Conservation (phyloP, 2,329 filamentous ascomycete species). For the Gnomoniopsis sp. region DNA sequence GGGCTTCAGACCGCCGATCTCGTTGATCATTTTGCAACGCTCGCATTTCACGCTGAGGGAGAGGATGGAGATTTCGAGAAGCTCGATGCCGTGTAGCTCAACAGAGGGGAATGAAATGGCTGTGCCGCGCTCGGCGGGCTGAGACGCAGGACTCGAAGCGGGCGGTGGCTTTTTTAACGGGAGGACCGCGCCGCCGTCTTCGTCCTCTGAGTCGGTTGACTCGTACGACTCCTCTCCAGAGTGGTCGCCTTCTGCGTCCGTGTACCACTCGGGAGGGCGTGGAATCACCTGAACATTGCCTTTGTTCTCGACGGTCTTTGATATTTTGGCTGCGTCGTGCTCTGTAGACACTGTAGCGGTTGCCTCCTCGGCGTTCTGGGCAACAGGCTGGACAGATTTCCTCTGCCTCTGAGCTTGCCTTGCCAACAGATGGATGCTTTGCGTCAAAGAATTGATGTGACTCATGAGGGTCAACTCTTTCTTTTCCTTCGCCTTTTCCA, state of each 20-base stretch:
- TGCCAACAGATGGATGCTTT: conserved; percentile 66
- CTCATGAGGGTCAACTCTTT: conserved; percentile 64
- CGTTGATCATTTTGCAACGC: conserved; percentile 71
- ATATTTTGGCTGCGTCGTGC: conserved; percentile 22
- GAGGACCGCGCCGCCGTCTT: conserved; percentile 40
- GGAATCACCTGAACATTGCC: conserved; percentile 70
- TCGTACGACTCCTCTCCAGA: conserved; percentile 44
- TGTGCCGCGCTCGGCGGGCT: conserved; percentile 62
- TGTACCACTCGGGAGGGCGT: conserved; percentile 72
- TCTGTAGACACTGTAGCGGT: conserved; percentile 21
- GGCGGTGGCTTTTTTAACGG: conserved; percentile 21
- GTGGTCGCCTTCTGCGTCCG: conserved; percentile 42
- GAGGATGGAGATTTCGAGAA: conserved; percentile 66
- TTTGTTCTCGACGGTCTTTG: conserved; percentile 41
- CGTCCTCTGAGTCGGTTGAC: conserved; percentile 35
- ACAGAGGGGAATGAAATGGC: conserved; percentile 74
- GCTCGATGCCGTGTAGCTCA: conserved; percentile 73
- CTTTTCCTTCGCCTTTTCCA: conserved; percentile 52
- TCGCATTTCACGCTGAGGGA: conserved; percentile 73
- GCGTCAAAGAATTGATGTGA: conserved; percentile 70
- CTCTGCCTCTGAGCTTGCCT: conserved; percentile 42
- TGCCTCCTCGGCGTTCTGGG: conserved; percentile 18
- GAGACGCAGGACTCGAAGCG: conserved; percentile 26
- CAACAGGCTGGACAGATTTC: conserved; percentile 16
- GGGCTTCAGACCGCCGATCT: conserved; percentile 64